These are phyloP conservation scores for Pseudonitzschia pungens DNA, from an alignment of 108 stramenopile species.

Conservation along the genomic window DNA sequence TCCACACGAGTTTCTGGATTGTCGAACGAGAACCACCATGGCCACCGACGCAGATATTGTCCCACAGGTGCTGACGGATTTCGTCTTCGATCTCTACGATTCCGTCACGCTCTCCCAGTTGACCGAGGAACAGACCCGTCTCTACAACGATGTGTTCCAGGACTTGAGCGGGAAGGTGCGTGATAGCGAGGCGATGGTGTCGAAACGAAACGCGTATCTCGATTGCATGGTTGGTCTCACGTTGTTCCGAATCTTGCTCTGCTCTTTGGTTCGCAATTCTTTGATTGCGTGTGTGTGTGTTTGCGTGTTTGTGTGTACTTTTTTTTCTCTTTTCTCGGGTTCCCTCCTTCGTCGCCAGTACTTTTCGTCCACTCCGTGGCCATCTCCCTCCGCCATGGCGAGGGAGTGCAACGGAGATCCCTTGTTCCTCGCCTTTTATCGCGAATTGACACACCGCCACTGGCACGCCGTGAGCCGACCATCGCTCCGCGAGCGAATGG, in stretches of 20 bases:
- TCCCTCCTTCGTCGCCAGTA: conserved; percentile 46
- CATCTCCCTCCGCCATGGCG: conserved; percentile 73
- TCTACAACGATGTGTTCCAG: conserved; percentile 63
- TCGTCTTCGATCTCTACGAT: conserved; percentile 93
- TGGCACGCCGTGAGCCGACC: conserved; percentile 78
- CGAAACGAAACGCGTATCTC: too few species aligned
- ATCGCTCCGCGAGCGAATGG: conserved; percentile 80
- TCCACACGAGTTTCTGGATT: too few species aligned
- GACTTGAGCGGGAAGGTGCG: conserved; percentile 70
- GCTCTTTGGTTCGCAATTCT: too few species aligned
- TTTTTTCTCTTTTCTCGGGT: not conserved
- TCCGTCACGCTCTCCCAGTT: conserved; percentile 72
- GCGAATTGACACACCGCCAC: conserved; percentile 85
- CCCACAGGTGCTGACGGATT: conserved; percentile 83
- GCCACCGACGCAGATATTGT: conserved; percentile 46
- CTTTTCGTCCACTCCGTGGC: conserved; percentile 84
- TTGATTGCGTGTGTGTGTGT: too few species aligned
- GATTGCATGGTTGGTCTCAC: too few species aligned
- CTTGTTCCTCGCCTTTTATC: conserved; percentile 84
- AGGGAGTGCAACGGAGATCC: conserved; percentile 84
- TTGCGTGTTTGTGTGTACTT: not conserved
- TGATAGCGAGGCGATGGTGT: too few species aligned
- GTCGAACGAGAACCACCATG: conserved; percentile 24
- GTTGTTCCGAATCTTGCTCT: too few species aligned
- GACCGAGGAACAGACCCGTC: conserved; percentile 63